A percentile compares a stretch with the other conserved stretches of the same genome.
Conservation (phyloP, 805 yeast species). For the Monosporozyma siamensis region DNA sequence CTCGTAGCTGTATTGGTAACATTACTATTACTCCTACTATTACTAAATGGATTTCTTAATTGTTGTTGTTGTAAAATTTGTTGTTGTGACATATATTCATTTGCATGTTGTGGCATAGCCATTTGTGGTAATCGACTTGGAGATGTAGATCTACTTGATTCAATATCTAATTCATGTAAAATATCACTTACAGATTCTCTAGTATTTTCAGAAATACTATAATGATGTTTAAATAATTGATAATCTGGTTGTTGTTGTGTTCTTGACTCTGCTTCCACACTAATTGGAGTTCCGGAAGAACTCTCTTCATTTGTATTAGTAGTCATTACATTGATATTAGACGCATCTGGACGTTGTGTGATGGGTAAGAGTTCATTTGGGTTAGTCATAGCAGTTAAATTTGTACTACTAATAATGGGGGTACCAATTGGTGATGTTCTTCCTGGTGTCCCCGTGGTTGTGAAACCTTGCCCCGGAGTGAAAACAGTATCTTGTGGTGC, state of each 20-base stretch:
- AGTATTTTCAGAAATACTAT: conserved; percentile 19
- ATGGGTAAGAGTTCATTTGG: background rate
- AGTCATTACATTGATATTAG: too few relatives aligned
- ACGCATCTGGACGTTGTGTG: too few relatives aligned
- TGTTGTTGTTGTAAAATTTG: background rate
- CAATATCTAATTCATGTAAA: conserved; percentile 13
- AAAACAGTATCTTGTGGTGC: conserved; percentile 7
- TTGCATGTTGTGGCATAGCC: background rate
- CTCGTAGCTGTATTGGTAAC: background rate
- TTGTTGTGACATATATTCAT: conserved; percentile 1
- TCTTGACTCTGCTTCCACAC: background rate
- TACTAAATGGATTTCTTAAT: conserved; percentile 1
- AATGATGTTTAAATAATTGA: conserved; percentile 22
- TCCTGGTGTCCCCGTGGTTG: background rate
- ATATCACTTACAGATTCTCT: conserved; percentile 19
- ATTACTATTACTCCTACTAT: background rate
- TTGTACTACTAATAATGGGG: conserved; percentile 4
- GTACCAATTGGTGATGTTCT: conserved; percentile 16
- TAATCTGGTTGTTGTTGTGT: conserved; percentile 10
- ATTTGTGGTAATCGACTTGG: background rate
- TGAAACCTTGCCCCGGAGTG: background rate
- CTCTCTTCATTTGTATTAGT: too few relatives aligned
- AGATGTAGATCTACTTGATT: background rate
- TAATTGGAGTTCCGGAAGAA: background rate
- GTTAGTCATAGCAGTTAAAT: background rate